Base-by-base conservation (phyloP, 1,284 basidiomycete species). In the Cutaneotrichosporon sp. region DNA sequence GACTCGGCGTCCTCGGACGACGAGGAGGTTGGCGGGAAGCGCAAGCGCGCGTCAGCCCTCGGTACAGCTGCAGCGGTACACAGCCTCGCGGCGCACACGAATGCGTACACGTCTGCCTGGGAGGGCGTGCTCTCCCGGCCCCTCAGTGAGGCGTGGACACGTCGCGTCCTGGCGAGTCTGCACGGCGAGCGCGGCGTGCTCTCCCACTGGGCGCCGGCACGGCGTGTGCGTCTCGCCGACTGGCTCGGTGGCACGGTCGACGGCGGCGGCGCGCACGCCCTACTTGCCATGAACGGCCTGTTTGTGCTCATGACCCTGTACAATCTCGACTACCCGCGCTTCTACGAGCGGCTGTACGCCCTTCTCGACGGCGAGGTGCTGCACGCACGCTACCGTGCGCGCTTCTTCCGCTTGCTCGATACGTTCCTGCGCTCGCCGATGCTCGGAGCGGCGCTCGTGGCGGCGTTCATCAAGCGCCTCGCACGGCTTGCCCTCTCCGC, bases 301-400 rank as follows among this genome's bases (percentile, higher is more conserved):
- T 99, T 94, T 76, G 86, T 90, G 7, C 84, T 99, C 66, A 97
- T 99, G 81, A 90, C 88, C 59, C 87, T 92, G 62, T 95, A 97
- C 79, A 97, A 98, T 74, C 94, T 92, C 36, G 95, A 98, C 76
- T 98, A 97, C 75, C 96, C 97, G 4, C 89, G 88, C 10, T 98
- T 99, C 81, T 99, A 97, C 83, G 90, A 88, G 5, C 87, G 90
- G n/a, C 84, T 99, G 4, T 99, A 99, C 73, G 86, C 87, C 1
- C 90, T 98, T 75, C 84, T 99, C 13, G 90, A 93, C 74, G 84
- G 88, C 18, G 87, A 93, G 32, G 86, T 97, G 3, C 85, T 99
- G 26, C 96, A 99, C 76, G 86, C 92, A 65, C 93, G 91, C 74
- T 91, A 97, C 76, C 87, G 96, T 13, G 90, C 96, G 1, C 87